Conservation (phyloP, 768 basidiomycete genomes). For the Tylopilus subfusipes region DNA sequence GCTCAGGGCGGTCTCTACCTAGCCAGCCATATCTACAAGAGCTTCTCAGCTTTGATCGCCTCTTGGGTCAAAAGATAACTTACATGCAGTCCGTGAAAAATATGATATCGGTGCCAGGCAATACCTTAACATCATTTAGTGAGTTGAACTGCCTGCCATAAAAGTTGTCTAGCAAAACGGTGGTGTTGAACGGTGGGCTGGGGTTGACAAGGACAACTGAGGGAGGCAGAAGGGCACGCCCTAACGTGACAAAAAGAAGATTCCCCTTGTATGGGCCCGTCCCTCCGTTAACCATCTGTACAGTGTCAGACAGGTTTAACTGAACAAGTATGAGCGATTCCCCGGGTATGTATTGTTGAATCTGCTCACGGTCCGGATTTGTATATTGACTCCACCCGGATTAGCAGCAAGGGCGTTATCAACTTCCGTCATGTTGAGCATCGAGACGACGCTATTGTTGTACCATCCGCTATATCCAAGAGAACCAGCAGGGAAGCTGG, state of each 20-base stretch:
- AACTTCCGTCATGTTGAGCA: too few species aligned
- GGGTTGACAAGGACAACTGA: conserved; percentile 66
- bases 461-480: conserved; percentile 62
- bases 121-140: conserved; percentile 73
- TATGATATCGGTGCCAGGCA: conserved; percentile 59
- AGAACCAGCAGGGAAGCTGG: conserved; percentile 64
- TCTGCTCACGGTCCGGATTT: conserved; percentile 37
- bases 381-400: conserved; percentile 44
- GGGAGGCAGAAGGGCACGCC: conserved; percentile 59
- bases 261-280: too few species aligned
- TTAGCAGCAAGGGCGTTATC: too few species aligned
- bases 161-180: conserved; percentile 72
- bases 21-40: conserved; percentile 58
- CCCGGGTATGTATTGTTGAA: not conserved
- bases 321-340: conserved; percentile 24
- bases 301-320: conserved; percentile 54
- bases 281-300: conserved; percentile 72
- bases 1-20: conserved; percentile 60
- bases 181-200: conserved; percentile 57
- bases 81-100: conserved; percentile 77
- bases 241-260: too few species aligned
- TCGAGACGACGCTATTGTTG: conserved; percentile 60
- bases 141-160: conserved; percentile 83
- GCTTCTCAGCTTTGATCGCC: not conserved
- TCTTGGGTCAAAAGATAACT: conserved; percentile 19